Percentiles rank a stretch among this genome's conserved stretches.
phyloP scores from a whole-genome alignment of 179 eudicot species.

The Actinidia chinensis region DNA sequence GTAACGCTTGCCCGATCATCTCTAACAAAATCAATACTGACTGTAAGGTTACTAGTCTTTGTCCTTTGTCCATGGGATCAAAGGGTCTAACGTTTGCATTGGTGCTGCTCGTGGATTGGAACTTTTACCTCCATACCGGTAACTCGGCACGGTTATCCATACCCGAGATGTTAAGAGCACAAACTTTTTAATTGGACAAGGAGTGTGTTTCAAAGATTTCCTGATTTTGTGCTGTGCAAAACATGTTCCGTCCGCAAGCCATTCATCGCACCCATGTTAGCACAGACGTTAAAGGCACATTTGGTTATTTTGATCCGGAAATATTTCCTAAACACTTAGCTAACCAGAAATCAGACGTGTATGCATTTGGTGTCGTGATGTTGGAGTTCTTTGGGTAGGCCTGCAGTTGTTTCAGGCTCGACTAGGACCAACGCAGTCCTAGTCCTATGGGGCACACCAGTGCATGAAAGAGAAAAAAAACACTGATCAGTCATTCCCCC shows the following conservation, averaged over 20 bases:
- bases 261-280: constrained; percentile 15
- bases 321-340: constrained; percentile 17
- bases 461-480: constrained; percentile 11
- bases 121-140: constrained; percentile 18
- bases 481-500: constrained; percentile 36
- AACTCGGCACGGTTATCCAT: background rate
- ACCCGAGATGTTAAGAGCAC: constrained; percentile 22
- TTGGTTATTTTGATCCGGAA: constrained; percentile 33
- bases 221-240: constrained; percentile 34
- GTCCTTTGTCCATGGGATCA: background rate
- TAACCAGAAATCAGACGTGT: constrained; percentile 31
- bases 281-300: constrained; percentile 31
- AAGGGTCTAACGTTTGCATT: constrained; percentile 7
- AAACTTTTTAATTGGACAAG: constrained; percentile 27
- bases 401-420: background rate
- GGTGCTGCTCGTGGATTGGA: constrained; percentile 21
- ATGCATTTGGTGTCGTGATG: constrained; percentile 35
- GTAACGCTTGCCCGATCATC: constrained; percentile 21
- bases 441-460: constrained; percentile 27
- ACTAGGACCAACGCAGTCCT: constrained; percentile 26
- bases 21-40: background rate
- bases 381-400: constrained; percentile 26
- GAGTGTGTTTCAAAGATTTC: constrained; percentile 28
- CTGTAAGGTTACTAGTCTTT: background rate
- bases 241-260: background rate